A percentile compares a stretch with the other conserved stretches of the same genome.
Conservation (phyloP, 2,329 filamentous ascomycete genomes). For the Ophiocordyceps polyrhachis-furcata region DNA sequence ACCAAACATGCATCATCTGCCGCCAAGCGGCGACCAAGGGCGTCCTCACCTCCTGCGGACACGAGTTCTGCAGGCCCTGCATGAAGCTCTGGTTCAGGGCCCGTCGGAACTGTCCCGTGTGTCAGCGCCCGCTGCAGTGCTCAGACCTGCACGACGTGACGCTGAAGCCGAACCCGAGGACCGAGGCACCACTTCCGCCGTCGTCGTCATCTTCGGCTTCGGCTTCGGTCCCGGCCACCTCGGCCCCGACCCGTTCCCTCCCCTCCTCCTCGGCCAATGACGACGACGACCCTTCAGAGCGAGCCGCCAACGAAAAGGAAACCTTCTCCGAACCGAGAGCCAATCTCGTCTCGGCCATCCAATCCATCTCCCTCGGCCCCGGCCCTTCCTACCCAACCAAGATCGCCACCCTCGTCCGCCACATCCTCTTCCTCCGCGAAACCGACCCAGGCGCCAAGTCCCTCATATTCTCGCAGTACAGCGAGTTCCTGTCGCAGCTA, state of each 20-base stretch:
- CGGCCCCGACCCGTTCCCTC: too few relatives aligned
- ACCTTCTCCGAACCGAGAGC: too few relatives aligned
- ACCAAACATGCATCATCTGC: slow-evolving; percentile 73
- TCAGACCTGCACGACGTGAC: slow-evolving; percentile 71
- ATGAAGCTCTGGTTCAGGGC: slow-evolving; percentile 59
- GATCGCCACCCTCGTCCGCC: slow-evolving; percentile 64
- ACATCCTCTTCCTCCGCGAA: slow-evolving; percentile 69
- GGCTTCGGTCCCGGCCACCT: too few relatives aligned
- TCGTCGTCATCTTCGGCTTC: too few relatives aligned
- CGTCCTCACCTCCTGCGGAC: slow-evolving; percentile 70
- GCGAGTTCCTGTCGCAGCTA: slow-evolving; percentile 61
- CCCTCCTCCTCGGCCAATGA: too few relatives aligned
- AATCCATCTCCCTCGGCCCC: too few relatives aligned
- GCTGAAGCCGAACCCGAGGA: slow-evolving; percentile 56
- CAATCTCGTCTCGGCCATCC: too few relatives aligned
- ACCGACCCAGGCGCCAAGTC: slow-evolving; percentile 77
- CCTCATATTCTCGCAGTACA: slow-evolving; percentile 82
- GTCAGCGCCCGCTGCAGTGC: slow-evolving; percentile 48
- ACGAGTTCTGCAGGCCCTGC: slow-evolving; percentile 83
- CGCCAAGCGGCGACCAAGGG: slow-evolving; percentile 59
- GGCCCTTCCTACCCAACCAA: slow-evolving; percentile 71
- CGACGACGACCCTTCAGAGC: too few relatives aligned
- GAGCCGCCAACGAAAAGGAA: too few relatives aligned
- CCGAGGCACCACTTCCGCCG: slow-evolving; percentile 26
- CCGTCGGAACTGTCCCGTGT: slow-evolving; percentile 65